Conservation (phyloP, 1,284 basidiomycete species). For the Cryptococcus sp. region DNA sequence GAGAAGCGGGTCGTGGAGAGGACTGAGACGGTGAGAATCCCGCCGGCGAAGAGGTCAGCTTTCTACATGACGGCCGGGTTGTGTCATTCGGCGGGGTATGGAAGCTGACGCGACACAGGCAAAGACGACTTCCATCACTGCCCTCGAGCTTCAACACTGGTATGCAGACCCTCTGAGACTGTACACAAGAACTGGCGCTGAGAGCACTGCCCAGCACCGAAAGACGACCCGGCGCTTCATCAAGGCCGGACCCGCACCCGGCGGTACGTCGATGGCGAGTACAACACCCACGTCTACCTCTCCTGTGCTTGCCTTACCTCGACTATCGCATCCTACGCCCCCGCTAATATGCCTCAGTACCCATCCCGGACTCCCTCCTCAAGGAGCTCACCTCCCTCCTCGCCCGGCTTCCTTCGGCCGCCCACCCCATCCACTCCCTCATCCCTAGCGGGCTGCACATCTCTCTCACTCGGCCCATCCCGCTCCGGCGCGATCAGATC, state of each 20-base stretch:
- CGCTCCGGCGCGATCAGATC: conserved; percentile 40
- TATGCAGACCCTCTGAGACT: not conserved
- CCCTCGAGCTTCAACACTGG: conserved; percentile 14
- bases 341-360: conserved; percentile 15
- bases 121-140: conserved; percentile 11
- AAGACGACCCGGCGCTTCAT: conserved; percentile 42
- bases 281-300: conserved; percentile 46
- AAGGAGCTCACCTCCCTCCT: conserved; percentile 19
- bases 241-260: conserved; percentile 43
- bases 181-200: not conserved
- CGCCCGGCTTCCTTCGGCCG: conserved; percentile 8
- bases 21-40: not conserved
- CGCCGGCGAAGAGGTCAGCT: conserved; percentile 8
- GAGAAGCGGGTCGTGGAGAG: too few species aligned
- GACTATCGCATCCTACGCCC: not conserved
- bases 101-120: conserved; percentile 1
- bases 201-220: conserved; percentile 12
- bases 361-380: conserved; percentile 15
- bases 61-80: not conserved
- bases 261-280: conserved; percentile 48
- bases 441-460: conserved; percentile 34
- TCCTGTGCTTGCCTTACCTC: conserved; percentile 23
- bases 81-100: not conserved
- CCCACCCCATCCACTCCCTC: conserved; percentile 21
- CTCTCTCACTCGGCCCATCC: conserved; percentile 47